Base-by-base conservation (phyloP, 345 rosid species). In the Gynandropsis gynandra region DNA sequence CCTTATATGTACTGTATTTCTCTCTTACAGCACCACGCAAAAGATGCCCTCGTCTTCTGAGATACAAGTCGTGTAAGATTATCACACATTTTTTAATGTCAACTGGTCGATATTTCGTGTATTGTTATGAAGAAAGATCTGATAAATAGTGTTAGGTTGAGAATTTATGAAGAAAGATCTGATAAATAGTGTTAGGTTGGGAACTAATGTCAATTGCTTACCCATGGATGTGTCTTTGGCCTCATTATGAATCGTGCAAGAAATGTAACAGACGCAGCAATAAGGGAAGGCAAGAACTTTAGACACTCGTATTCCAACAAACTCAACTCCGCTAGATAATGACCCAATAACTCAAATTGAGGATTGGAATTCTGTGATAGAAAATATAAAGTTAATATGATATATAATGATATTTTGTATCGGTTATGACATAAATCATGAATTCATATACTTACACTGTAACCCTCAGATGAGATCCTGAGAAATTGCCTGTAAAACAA, bases 241-340 rank as follows among this genome's bases (percentile, higher is more conserved):
- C 40, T 40, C 16, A 72, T 21, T 12, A 72, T 73, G 64, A 72
- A 81, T 64, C 81, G 69, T 15, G 85, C 59, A 21, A 85, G 79
- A 47, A 79, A 85, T 9, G 69, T 59, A 39, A 69, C 80, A 0
- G 86, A 74, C 14, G 89, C 78, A 52, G 94, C 86, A 35, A 85
- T 74, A 52, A 70, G 2, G 8, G 94, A 85, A 5, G 94, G 86
- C 52, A 85, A 59, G 54, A 75, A 85, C 51, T 54, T 68, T 31
- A 79, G 47, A 45, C 82, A 81, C 12, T 63, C 66, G 35, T 81
- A 85, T 45, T 85, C 86, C 61, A 85, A 52, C 75, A 85, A 59
- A 61, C 89, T 79, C 36, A 85, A 66, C 65, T 85, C 94, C 0
- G 89, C 79, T 49, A 85, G 76, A 69, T 77, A 81, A 61, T 58